Base-by-base conservation (phyloP, 2,329 filamentous ascomycete species). In the Epichloe elymi region DNA sequence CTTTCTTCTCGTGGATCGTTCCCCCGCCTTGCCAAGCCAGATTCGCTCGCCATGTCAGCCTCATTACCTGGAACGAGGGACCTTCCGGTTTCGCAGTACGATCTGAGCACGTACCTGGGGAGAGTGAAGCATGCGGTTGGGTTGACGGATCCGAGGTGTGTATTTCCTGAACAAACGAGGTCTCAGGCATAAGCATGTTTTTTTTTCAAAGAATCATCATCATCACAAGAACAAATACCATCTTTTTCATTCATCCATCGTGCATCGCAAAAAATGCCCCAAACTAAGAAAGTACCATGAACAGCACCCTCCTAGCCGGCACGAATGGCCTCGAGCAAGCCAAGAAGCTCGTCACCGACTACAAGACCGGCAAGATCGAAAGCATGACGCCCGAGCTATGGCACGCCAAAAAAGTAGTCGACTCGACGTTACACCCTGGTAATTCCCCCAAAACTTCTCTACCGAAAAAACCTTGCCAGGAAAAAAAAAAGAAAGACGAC, bases 341-440 rank as follows among this genome's bases (percentile, higher is more conserved):
- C 53, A 97, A 96, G 73, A 70, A 74, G 55, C 74, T 95, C 60
- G 76, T 98, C 54, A 77, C 85, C 12, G 76, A 82, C 40, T 98
- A 96, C 73, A 97, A 96, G 75, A 82, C 83, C 62, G 90, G 89
- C 58, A 80, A 86, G 68, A 73, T 87, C 54, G 71, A 76, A 59
- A 71, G 80, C 50, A 95, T 97, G 88, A 95, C 84, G 17, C 84
- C 88, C 2, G 87, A 95, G 61, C 72, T 98, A 60, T 98, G 93
- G 93, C 74, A 79, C 56, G 93, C 93, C 43, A 98, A 98, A 79
- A 96, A 96, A 76, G 82, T 95, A 58, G 87, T 97, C 51, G 93
- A 98, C 69, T 91, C 93, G 54, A 98, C 93, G 14, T 71, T 98
- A 57, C 93, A 98, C 67, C 93, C 93, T 58, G 89, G 89, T 94